Evolutionary conservation across 2,329 filamentous ascomycete genomes (phyloP).

Genomic region (Coniochaeta pulveracea): DNA sequence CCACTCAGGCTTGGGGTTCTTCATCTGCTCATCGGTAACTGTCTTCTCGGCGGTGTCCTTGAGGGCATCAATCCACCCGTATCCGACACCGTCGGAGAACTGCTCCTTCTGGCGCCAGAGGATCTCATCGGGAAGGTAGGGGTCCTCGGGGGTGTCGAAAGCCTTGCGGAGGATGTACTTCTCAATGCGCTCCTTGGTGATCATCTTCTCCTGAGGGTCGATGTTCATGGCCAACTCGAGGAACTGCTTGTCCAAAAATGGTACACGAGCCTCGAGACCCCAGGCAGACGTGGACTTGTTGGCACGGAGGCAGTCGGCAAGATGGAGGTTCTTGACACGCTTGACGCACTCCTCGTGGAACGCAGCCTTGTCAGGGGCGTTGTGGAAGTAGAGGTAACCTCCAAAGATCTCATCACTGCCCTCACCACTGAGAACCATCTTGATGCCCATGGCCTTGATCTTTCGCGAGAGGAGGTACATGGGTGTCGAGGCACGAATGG

Average conservation of each 20-base stretch:
- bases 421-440: slow-evolving; percentile 98
- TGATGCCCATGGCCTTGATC: slow-evolving; percentile 98
- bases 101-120: slow-evolving; percentile 99
- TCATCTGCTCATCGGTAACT: slow-evolving; percentile 95
- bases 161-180: slow-evolving; percentile 98
- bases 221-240: slow-evolving; percentile 88
- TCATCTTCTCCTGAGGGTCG: slow-evolving; percentile 92
- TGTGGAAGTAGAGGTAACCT: slow-evolving; percentile 97
- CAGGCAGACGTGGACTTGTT: slow-evolving; percentile 99
- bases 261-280: slow-evolving; percentile 95
- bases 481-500: slow-evolving; percentile 92
- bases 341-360: slow-evolving; percentile 94
- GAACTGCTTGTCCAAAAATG: slow-evolving; percentile 96
- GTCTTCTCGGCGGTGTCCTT: slow-evolving; percentile 88
- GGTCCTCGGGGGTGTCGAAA: slow-evolving; percentile 85
- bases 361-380: slow-evolving; percentile 77
- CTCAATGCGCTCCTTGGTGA: slow-evolving; percentile 78
- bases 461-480: slow-evolving; percentile 98
- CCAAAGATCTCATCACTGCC: slow-evolving; percentile 98
- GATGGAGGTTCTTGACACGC: slow-evolving; percentile 90
- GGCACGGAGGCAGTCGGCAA: slow-evolving; percentile 91
- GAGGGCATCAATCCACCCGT: slow-evolving; percentile 96
- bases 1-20: slow-evolving; percentile 96
- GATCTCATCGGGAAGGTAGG: slow-evolving; percentile 93
- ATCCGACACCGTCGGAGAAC: slow-evolving; percentile 96